Percentiles rank a stretch among this genome's conserved stretches.
Conservation (phyloP, 2,329 filamentous ascomycete genomes). For the Fusarium nygamai region DNA sequence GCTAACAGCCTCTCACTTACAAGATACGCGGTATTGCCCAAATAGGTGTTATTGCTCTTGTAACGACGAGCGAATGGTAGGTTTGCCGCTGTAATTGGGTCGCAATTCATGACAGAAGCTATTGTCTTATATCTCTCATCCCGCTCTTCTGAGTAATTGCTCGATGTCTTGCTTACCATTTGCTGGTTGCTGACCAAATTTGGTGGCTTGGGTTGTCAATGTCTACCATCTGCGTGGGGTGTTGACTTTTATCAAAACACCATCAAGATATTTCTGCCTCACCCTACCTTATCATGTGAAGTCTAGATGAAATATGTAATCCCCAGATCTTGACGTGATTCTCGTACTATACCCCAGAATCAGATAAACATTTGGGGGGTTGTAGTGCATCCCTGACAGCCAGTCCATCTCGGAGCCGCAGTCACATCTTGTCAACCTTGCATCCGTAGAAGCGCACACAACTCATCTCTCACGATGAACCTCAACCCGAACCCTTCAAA, state of each 20-base stretch:
- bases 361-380: constrained; percentile 5
- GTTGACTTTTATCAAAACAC: neutral
- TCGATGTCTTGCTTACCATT: neutral
- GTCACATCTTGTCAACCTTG: constrained; percentile 5
- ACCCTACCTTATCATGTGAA: neutral
- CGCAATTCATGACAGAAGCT: constrained; percentile 25
- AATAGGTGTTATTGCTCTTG: neutral
- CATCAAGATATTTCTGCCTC: neutral
- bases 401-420: constrained; percentile 33
- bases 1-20: constrained; percentile 1
- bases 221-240: neutral
- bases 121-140: constrained; percentile 22
- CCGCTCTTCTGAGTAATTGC: constrained; percentile 5
- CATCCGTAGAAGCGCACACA: constrained; percentile 1
- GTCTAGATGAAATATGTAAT: constrained; percentile 1
- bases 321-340: constrained; percentile 29
- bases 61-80: constrained; percentile 9
- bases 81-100: constrained; percentile 33
- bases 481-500: neutral
- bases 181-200: neutral
- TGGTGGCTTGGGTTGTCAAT: neutral
- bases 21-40: constrained; percentile 18
- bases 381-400: constrained; percentile 8
- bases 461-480: neutral
- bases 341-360: constrained; percentile 15